phyloP scores from a whole-genome alignment of 176 grass and related monocot species.

The Carex parvula region DNA sequence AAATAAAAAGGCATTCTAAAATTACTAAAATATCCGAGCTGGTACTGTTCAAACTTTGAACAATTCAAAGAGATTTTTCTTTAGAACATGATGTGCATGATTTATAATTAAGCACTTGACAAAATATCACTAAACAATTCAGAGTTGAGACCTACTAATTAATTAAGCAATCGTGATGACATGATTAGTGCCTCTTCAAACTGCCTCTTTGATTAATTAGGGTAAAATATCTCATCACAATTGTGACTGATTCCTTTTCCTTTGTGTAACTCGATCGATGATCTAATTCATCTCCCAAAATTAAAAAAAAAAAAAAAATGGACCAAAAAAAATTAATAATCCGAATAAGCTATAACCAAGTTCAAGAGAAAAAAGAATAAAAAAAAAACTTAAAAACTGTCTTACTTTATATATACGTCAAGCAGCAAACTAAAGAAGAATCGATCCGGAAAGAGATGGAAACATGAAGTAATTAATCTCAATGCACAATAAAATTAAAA shows the following conservation, averaged over 20 bases:
- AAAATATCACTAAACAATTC: constrained; percentile 13
- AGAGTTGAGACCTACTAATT: constrained; percentile 18
- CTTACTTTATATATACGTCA: constrained; percentile 23
- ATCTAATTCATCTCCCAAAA: constrained; percentile 3
- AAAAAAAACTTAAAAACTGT: not conserved
- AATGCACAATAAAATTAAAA: not conserved
- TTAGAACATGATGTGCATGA: constrained; percentile 12
- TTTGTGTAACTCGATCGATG: constrained; percentile 6
- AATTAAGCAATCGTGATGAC: constrained; percentile 22
- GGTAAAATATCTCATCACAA: not conserved
- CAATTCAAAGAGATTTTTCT: constrained; percentile 2
- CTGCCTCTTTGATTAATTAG: not conserved
- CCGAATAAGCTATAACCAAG: constrained; percentile 10
- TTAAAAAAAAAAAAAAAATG: not conserved
- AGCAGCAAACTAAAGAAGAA: constrained; percentile 12
- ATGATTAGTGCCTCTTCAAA: constrained; percentile 24
- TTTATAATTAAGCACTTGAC: not conserved
- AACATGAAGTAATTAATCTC: constrained; percentile 11
- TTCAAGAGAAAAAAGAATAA: not conserved
- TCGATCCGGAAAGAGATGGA: not conserved
- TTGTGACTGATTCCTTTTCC: constrained; percentile 13
- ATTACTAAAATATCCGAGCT: not conserved
- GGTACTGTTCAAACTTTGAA: not conserved
- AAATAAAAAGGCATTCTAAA: not conserved
- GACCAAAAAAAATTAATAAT: not conserved